Base-by-base conservation (phyloP, 352 stramenopile genomes). In the Phytophthora meadii region DNA sequence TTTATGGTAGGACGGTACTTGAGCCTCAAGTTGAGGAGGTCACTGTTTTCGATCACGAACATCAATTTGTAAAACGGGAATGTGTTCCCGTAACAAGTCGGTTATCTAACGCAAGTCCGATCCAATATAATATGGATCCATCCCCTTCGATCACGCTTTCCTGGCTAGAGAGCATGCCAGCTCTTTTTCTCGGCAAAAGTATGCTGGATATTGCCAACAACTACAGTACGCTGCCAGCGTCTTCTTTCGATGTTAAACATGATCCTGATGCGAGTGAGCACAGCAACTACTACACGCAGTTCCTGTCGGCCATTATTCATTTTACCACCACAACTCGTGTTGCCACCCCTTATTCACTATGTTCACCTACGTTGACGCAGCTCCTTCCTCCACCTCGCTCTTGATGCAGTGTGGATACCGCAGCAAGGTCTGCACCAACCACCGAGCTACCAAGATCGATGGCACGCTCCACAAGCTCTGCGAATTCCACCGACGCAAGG, bases 391-490 rank as follows among this genome's bases (percentile, higher is more conserved):
- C 11, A 57, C 49, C 19, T 55, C 46, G 22, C 44, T 70, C 34
- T 51, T 73, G 12, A 54, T 74, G 59, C 56, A 61, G 55, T 77
- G 65, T 17, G 45, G 56, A 1, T 90, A 90, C 55, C 70, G 76
- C 10, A 87, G 74, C 65, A 90, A 88, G 49, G 59, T 78, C 49
- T 90, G 81, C 62, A 73, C 65, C 42, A 77, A 80, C 47, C 48
- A 59, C 2, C 79, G 81, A 50, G 72, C 76, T 11, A 73, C 71
- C 14, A 88, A 88, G 48, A 41, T 78, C 19, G 76, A 82, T 17
- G 79, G 81, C 2, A 72, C 71, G 2, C 58, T 86, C 11, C 81
- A 90, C 71, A 79, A 77, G 17, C 65, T 87, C 27, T 90, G 81
- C 57, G 79, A 90, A 24, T 74, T 82, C 41, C 81, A 90, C 41